Evolutionary conservation across 2,329 filamentous ascomycete genomes (phyloP).

Genomic region (Aureobasidium musti): DNA sequence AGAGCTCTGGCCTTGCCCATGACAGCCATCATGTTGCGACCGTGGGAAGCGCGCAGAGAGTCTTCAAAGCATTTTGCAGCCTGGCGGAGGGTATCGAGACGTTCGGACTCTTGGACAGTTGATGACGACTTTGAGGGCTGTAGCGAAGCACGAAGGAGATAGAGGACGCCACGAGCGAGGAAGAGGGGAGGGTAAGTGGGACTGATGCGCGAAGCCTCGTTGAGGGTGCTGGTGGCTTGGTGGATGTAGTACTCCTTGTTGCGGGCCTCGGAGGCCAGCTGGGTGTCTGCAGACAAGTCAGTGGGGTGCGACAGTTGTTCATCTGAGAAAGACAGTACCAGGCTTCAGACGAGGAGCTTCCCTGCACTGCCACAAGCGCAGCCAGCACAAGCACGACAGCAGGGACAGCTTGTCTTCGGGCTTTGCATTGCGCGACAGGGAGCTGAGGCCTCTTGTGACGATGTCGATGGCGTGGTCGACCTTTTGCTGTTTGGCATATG

Average conservation of each 20-base stretch:
- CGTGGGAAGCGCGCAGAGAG: conserved; percentile 78
- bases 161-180: conserved; percentile 85
- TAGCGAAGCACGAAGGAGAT: conserved; percentile 82
- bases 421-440: conserved; percentile 62
- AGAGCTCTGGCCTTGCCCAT: conserved; percentile 85
- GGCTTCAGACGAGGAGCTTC: conserved; percentile 69
- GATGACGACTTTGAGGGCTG: conserved; percentile 69
- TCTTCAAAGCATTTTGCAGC: conserved; percentile 95
- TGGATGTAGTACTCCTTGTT: conserved; percentile 94
- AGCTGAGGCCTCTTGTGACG: conserved; percentile 70
- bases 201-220: conserved; percentile 93
- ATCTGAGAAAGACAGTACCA: conserved; percentile 42
- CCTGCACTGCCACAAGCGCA: conserved; percentile 86
- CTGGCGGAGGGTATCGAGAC: conserved; percentile 75
- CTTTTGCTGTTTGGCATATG: conserved; percentile 94
- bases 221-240: conserved; percentile 84
- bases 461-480: conserved; percentile 78
- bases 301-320: not conserved
- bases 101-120: conserved; percentile 66
- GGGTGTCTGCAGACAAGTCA: conserved; percentile 36
- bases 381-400: conserved; percentile 82
- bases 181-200: conserved; percentile 89
- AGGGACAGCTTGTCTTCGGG: conserved; percentile 83
- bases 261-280: conserved; percentile 69
- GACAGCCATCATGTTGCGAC: conserved; percentile 87